These are phyloP conservation scores for Bipolaris bicolor DNA, from an alignment of 2,329 filamentous ascomycete genomes.

Conservation along the genomic window DNA sequence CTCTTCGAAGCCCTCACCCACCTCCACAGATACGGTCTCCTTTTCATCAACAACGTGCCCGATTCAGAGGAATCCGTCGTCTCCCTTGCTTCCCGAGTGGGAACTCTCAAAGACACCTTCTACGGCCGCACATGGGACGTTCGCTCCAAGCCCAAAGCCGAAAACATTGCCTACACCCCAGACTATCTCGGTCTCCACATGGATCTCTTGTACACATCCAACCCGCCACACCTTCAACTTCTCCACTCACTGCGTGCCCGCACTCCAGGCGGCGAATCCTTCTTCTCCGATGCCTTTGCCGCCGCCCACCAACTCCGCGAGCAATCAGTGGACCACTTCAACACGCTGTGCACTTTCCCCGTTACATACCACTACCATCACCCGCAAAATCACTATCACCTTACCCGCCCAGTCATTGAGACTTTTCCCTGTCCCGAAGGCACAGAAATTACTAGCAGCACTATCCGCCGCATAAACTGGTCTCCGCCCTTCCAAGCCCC, in stretches of 20 bases:
- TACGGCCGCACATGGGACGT: conserved; percentile 94
- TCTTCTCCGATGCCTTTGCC: conserved; percentile 79
- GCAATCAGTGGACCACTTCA: conserved; percentile 37
- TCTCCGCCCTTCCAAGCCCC: conserved; percentile 79
- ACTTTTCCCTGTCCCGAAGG: conserved; percentile 37
- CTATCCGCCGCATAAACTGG: conserved; percentile 65
- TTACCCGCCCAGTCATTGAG: conserved; percentile 63
- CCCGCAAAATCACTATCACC: conserved; percentile 65
- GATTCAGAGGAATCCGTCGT: conserved; percentile 69
- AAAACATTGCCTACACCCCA: conserved; percentile 89
- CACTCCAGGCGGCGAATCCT: conserved; percentile 78
- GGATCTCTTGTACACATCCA: conserved; percentile 85
- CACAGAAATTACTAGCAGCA: conserved; percentile 38
- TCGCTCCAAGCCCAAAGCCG: conserved; percentile 76
- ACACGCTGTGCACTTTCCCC: conserved; percentile 51
- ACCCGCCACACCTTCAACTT: conserved; percentile 81
- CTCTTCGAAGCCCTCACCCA: conserved; percentile 68
- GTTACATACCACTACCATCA: conserved; percentile 73
- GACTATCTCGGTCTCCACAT: conserved; percentile 86
- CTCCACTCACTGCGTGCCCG: conserved; percentile 88
- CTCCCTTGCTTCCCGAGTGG: conserved; percentile 73
- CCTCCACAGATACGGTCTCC: conserved; percentile 70
- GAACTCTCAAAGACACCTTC: conserved; percentile 81
- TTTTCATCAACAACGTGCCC: conserved; percentile 79
- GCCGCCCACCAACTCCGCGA: conserved; percentile 58